Base-by-base conservation (phyloP, 345 rosid species). In the Boechera stricta region DNA sequence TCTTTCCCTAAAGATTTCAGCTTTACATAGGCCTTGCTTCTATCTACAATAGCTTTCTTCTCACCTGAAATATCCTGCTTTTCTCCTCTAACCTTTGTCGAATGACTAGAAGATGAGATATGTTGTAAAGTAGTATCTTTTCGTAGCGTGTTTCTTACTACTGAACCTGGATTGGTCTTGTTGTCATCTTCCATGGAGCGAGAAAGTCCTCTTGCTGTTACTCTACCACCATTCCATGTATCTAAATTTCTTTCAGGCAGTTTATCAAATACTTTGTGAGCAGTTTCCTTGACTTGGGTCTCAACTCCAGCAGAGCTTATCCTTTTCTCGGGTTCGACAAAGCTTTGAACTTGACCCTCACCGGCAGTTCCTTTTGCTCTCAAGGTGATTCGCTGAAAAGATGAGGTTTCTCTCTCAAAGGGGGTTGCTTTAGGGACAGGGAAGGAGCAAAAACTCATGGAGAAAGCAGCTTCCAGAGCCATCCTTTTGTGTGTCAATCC, bases 361-460 rank as follows among this genome's bases (percentile, higher is more conserved):
- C 63, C 73, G 1, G 41, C 55, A n/a, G 6, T 41, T 49, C 47
- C 62, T 9, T 57, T 77, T 21, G 51, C 66, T 66, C 63, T 33
- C 2, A 6, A 2, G 21, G n/a, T n/a, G 33, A 8, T 49, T 58
- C 31, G 64, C 6, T 58, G 77, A 72, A 32, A 36, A 11, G 47
- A 47, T 65, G 57, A 70, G 7, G 72, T 71, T 71, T 64, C 54
- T 71, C 35, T 77, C 51, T 78, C 64, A 36, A 44, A 29, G 10
- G 54, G 26, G 48, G 66, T 58, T 65, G 62, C 41, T 24, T 66
- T 72, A 5, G 64, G 6, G 64, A 75, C 26, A 57, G 73, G 52
- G 49, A 72, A 78, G 7, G 77, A 66, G 74, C 51, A 78, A 62
- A 78, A 33, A 53, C 64, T 52, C 77, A 78, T 67, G 69, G 77